A percentile compares a stretch with the other conserved stretches of the same genome.
Conservation (phyloP, 2,329 filamentous ascomycete species). For the Pezicula radicicola region DNA sequence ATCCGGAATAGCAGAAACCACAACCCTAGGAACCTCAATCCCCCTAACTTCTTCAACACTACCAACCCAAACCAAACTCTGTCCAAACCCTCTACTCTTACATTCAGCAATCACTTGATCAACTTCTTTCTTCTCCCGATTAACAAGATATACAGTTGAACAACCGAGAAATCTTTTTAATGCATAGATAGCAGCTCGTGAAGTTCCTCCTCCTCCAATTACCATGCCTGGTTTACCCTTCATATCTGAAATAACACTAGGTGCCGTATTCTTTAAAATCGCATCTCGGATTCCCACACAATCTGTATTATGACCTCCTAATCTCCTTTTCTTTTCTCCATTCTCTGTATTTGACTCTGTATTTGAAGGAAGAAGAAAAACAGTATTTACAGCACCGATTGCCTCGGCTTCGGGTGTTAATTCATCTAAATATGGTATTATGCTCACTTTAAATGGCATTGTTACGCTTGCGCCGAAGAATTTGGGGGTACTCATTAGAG, state of each 20-base stretch:
- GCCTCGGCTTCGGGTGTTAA: constrained; percentile 69
- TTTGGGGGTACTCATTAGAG: constrained; percentile 50
- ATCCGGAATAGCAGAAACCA: constrained; percentile 75
- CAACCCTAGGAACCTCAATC: constrained; percentile 59
- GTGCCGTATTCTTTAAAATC: constrained; percentile 55
- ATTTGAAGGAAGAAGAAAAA: constrained; percentile 54
- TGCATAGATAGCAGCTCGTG: constrained; percentile 75
- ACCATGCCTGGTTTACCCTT: constrained; percentile 65
- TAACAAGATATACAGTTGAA: constrained; percentile 71
- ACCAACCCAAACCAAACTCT: constrained; percentile 57
- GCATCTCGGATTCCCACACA: constrained; percentile 74
- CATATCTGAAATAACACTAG: constrained; percentile 41
- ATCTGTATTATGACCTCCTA: constrained; percentile 79
- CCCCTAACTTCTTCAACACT: constrained; percentile 56
- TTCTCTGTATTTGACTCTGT: constrained; percentile 19
- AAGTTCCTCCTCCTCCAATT: constrained; percentile 75
- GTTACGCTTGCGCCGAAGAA: constrained; percentile 72
- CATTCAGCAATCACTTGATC: constrained; percentile 65
- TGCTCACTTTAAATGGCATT: constrained; percentile 81
- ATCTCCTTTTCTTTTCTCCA: constrained; percentile 22
- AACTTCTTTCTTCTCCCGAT: constrained; percentile 67
- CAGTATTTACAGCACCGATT: constrained; percentile 77
- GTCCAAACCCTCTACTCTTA: constrained; percentile 53
- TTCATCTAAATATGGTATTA: constrained; percentile 70
- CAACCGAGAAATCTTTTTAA: constrained; percentile 67